phyloP scores from a whole-genome alignment of 306 rosid genomes.

The Corylus heterophylla region DNA sequence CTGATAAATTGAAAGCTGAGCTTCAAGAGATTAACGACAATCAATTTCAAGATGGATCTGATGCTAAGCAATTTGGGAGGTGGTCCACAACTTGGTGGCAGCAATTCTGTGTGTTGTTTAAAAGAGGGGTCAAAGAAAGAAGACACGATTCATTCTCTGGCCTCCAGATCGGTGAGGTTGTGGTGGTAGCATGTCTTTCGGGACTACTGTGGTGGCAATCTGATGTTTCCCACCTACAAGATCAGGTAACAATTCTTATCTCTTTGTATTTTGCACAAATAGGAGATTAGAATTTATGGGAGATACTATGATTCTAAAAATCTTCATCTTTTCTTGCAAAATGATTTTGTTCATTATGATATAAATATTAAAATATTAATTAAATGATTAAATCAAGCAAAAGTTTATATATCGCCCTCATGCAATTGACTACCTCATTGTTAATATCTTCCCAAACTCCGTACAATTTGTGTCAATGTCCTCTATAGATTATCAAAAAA shows the following conservation, averaged over 20 bases:
- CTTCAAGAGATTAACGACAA: constrained; percentile 25
- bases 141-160: constrained; percentile 54
- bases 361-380: too few species aligned
- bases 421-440: too few species aligned
- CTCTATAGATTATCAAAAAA: too few species aligned
- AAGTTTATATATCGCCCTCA: too few species aligned
- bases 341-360: too few species aligned
- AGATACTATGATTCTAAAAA: too few species aligned
- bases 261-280: too few species aligned
- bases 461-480: too few species aligned
- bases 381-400: too few species aligned
- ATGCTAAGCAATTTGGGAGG: constrained; percentile 33
- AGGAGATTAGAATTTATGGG: too few species aligned
- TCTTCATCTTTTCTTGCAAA: too few species aligned
- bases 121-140: constrained; percentile 70
- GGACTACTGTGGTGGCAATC: constrained; percentile 76
- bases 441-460: too few species aligned
- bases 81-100: constrained; percentile 78
- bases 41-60: constrained; percentile 20
- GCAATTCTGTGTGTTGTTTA: constrained; percentile 57
- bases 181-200: constrained; percentile 46
- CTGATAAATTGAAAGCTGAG: constrained; percentile 32
- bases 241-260: constrained; percentile 46
- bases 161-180: constrained; percentile 47
- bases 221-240: constrained; percentile 49